Evolutionary conservation across 805 yeast genomes (phyloP).

Genomic region (Yarrowia alimentaria): DNA sequence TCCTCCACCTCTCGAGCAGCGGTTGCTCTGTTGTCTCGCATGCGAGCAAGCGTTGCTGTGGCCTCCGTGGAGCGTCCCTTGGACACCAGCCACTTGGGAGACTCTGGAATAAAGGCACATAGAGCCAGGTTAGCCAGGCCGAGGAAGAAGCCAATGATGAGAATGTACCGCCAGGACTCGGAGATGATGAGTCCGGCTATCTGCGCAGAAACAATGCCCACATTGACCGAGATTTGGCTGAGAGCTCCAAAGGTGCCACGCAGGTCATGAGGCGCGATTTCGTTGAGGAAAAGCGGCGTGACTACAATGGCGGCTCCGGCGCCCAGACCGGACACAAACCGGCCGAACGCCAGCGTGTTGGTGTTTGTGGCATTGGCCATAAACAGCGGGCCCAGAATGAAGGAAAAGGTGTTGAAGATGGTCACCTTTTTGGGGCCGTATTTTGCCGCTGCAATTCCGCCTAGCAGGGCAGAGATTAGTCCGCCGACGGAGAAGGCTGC

Average conservation of each 20-base stretch:
- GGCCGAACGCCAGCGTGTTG: constrained; percentile 54
- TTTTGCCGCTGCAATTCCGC: constrained; percentile 62
- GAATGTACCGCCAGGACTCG: constrained; percentile 70
- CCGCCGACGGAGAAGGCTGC: constrained; percentile 86
- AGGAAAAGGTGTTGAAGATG: constrained; percentile 51
- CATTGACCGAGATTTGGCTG: constrained; percentile 82
- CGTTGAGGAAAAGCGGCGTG: constrained; percentile 78
- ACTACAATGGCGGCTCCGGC: constrained; percentile 88
- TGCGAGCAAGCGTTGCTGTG: constrained; percentile 38
- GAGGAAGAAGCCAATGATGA: constrained; percentile 59
- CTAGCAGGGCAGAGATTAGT: constrained; percentile 64
- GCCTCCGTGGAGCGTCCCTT: constrained; percentile 50
- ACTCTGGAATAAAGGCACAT: constrained; percentile 54
- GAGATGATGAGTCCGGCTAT: constrained; percentile 68
- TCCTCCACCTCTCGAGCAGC: constrained; percentile 37
- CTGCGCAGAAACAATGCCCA: constrained; percentile 83
- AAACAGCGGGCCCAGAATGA: constrained; percentile 59
- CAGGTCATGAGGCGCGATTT: constrained; percentile 64
- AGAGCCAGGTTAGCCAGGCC: constrained; percentile 51
- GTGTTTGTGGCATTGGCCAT: constrained; percentile 53
- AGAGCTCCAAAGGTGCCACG: constrained; percentile 83
- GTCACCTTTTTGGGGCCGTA: constrained; percentile 62
- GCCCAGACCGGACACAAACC: constrained; percentile 77
- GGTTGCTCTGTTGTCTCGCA: constrained; percentile 40
- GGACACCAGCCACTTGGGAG: constrained; percentile 77